Percentiles rank a stretch among this genome's conserved stretches.
Evolutionary conservation across 345 rosid species (phyloP).

Genomic region (Clausena lansium): DNA sequence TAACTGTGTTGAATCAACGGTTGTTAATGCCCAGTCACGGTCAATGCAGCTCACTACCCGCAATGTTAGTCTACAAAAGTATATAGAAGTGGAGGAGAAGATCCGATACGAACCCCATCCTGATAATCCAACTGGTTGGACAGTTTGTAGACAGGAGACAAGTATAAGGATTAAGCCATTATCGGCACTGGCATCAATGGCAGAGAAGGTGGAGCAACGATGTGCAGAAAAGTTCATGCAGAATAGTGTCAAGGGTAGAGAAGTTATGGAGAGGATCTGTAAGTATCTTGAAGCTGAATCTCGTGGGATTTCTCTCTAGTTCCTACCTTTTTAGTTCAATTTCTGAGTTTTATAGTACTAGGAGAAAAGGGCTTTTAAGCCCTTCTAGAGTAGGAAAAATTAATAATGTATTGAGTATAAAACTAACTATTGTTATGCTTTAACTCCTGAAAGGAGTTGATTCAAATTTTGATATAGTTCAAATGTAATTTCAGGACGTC

Average conservation of each 20-base stretch:
- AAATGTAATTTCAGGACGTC: background rate
- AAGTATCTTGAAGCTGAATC: slow-evolving; percentile 94
- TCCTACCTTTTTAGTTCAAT: background rate
- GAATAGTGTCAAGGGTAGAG: slow-evolving; percentile 85
- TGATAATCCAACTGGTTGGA: slow-evolving; percentile 73
- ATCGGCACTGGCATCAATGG: slow-evolving; percentile 93
- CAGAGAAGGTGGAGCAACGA: slow-evolving; percentile 89
- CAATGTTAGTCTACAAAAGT: slow-evolving; percentile 86
- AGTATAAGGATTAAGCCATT: slow-evolving; percentile 84
- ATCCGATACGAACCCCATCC: slow-evolving; percentile 87
- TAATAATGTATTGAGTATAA: background rate
- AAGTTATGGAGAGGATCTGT: slow-evolving; percentile 97
- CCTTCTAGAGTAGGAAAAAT: slow-evolving; percentile 14
- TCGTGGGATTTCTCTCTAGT: slow-evolving; percentile 49
- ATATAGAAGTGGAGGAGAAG: slow-evolving; percentile 88
- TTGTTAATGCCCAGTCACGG: slow-evolving; percentile 68
- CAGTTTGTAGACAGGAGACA: slow-evolving; percentile 84
- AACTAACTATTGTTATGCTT: background rate
- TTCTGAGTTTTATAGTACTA: background rate
- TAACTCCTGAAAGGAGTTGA: background rate
- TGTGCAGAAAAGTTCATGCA: slow-evolving; percentile 93
- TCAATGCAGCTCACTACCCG: slow-evolving; percentile 89
- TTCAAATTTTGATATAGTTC: slow-evolving; percentile 10
- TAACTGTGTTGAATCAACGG: slow-evolving; percentile 86
- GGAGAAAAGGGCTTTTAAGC: background rate